A percentile compares a stretch with the other conserved stretches of the same genome.
Conservation (phyloP, 1,284 basidiomycete species). For the Trichosporon faecale region DNA sequence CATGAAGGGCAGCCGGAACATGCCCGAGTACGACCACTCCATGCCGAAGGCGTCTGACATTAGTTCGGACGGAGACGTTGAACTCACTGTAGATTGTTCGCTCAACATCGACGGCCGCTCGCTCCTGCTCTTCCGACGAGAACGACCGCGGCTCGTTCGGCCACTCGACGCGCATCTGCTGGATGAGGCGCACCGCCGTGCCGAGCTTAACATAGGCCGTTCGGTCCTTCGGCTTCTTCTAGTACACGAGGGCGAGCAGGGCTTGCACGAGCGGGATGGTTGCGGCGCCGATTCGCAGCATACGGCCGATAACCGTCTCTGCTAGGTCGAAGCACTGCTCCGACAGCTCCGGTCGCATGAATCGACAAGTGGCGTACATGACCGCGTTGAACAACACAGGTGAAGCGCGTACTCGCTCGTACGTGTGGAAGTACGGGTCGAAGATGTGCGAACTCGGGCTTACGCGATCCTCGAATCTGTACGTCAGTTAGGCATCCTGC, state of each 20-base stretch:
- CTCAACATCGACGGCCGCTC: neutral
- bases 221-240: slow-evolving; percentile 22
- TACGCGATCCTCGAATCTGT: neutral
- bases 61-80: neutral
- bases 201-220: slow-evolving; percentile 30
- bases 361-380: slow-evolving; percentile 28
- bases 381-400: slow-evolving; percentile 29
- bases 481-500: neutral
- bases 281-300: slow-evolving; percentile 15
- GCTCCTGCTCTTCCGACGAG: neutral
- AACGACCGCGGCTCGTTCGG: neutral
- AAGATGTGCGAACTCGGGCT: slow-evolving; percentile 16
- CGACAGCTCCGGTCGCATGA: slow-evolving; percentile 23
- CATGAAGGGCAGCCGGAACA: neutral
- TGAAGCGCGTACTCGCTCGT: slow-evolving; percentile 12
- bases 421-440: slow-evolving; percentile 17
- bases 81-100: slow-evolving; percentile 8
- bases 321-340: slow-evolving; percentile 17
- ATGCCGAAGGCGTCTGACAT: slow-evolving; percentile 1
- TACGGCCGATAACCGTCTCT: slow-evolving; percentile 23
- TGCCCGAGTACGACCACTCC: slow-evolving; percentile 9
- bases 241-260: slow-evolving; percentile 21
- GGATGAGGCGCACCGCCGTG: slow-evolving; percentile 28
- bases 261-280: slow-evolving; percentile 25
- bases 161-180: slow-evolving; percentile 25